Evolutionary conservation across 2,329 filamentous ascomycete genomes (phyloP).

Genomic region (Tolypocladium ovalisporum): DNA sequence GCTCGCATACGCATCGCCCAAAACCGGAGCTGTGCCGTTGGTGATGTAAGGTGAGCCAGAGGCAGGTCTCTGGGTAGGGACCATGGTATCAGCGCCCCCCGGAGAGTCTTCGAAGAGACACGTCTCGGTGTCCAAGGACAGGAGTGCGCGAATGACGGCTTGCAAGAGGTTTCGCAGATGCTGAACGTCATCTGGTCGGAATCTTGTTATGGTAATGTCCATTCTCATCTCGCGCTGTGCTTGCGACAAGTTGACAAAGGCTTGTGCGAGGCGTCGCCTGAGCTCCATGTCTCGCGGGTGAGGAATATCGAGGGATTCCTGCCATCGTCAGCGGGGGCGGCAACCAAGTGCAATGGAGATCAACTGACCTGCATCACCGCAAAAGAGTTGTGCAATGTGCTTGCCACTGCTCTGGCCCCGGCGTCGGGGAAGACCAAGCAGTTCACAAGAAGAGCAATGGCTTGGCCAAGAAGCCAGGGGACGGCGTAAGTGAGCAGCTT

Average conservation of each 20-base stretch:
- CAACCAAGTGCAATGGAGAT: not conserved
- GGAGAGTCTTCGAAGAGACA: constrained; percentile 30
- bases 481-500: constrained; percentile 42
- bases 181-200: constrained; percentile 37
- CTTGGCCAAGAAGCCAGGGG: constrained; percentile 45
- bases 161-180: constrained; percentile 44
- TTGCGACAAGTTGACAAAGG: constrained; percentile 45
- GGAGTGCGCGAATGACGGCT: constrained; percentile 39
- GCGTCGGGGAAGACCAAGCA: constrained; percentile 40
- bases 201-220: constrained; percentile 44
- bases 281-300: constrained; percentile 16
- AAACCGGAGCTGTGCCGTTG: constrained; percentile 2
- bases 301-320: constrained; percentile 21
- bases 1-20: constrained; percentile 7
- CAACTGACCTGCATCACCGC: constrained; percentile 30
- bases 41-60: not conserved
- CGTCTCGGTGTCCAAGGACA: constrained; percentile 39
- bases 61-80: constrained; percentile 5
- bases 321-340: not conserved
- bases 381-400: constrained; percentile 34
- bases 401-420: constrained; percentile 41
- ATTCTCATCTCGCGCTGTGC: constrained; percentile 44
- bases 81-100: constrained; percentile 7
- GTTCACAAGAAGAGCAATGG: constrained; percentile 38
- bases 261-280: constrained; percentile 34